phyloP scores from a whole-genome alignment of 2,329 filamentous ascomycete genomes.

The Ceratocystis harringtonii region DNA sequence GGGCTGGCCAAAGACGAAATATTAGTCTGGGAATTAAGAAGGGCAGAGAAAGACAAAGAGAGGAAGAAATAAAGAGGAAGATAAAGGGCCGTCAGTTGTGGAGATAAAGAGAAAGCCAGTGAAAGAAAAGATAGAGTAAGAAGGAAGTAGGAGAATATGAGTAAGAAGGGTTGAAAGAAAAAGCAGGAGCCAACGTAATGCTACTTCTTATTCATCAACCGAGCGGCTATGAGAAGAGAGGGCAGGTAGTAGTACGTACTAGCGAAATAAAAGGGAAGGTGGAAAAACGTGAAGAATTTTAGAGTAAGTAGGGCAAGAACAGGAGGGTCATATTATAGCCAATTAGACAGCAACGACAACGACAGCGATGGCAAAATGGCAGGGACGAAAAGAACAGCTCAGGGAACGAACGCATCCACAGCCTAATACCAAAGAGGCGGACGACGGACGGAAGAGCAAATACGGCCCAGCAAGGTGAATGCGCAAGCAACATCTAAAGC shows the following conservation, averaged over 20 bases:
- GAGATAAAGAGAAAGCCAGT: constrained; percentile 1
- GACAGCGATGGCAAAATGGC: background rate
- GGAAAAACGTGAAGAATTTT: too few relatives aligned
- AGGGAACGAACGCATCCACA: background rate
- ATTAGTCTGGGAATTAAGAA: background rate
- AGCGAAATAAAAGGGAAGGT: background rate
- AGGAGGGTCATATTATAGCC: background rate
- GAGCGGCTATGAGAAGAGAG: background rate
- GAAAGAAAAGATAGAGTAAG: constrained; percentile 2
- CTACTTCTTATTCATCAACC: background rate
- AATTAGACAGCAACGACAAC: background rate
- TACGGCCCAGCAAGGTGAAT: background rate
- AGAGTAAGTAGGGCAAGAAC: background rate
- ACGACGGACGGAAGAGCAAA: background rate
- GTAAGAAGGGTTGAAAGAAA: background rate
- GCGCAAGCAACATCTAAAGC: background rate
- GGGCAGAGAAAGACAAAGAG: background rate
- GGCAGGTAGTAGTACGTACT: background rate
- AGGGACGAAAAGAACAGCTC: background rate
- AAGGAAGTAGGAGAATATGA: background rate
- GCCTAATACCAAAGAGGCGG: background rate
- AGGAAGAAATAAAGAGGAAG: background rate
- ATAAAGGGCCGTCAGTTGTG: background rate
- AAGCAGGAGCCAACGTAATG: constrained; percentile 1
- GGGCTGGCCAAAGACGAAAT: background rate